Evolutionary conservation across 495 filamentous ascomycete genomes (phyloP), one percentile per base, ranked within the genome.

Genomic region (Talaromyces ruber): DNA sequence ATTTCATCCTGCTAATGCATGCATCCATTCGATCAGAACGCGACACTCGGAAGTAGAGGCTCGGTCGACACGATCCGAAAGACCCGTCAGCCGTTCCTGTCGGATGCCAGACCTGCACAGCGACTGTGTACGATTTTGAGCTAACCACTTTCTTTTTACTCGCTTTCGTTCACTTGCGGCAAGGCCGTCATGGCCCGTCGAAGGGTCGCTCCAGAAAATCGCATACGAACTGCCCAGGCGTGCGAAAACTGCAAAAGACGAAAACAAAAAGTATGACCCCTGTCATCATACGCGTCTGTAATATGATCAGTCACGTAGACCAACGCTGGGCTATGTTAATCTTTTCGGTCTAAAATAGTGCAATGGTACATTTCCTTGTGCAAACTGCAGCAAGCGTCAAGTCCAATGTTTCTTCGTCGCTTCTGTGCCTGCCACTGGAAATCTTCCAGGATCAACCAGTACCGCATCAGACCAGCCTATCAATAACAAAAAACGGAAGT

Each of bases 281-380:
- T n/a, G 4, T 18, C 16, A 4, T 34, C n/a, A 54, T 16, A 54
- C 6, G 28, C 18, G 8, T 54, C 28, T 54, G 24, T 28, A 54
- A 16, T 58, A n/a, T 22, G 4, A 58, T 34, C 3, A 18, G 16
- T 34, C 29, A 12, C 11, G 14, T 58, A 28, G 25, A 30, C 21
- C 29, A n/a, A 25, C 25, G 3, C 5, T 58, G 26, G 18, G 21
- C 21, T n/a, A 29, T 58, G 21, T 34, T 58, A 11, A 18, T 24
- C 22, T 4, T 54, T 53, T 51, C 1, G 12, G 11, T 34, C 16
- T 21, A 12, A 24, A 54, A 54, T 52, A 60, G 59, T 78, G 76
- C 58, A 76, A 71, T 56, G 76, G 76, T 29, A 68, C 63, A 4
- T 74, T 75, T 56, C 76, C 76, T 7, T 78, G 76, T 58, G 60